A percentile compares a stretch with the other conserved stretches of the same genome.
These are phyloP conservation scores for Cryptomeria japonica DNA, from an alignment of 75 land plant species.

Conservation along the genomic window DNA sequence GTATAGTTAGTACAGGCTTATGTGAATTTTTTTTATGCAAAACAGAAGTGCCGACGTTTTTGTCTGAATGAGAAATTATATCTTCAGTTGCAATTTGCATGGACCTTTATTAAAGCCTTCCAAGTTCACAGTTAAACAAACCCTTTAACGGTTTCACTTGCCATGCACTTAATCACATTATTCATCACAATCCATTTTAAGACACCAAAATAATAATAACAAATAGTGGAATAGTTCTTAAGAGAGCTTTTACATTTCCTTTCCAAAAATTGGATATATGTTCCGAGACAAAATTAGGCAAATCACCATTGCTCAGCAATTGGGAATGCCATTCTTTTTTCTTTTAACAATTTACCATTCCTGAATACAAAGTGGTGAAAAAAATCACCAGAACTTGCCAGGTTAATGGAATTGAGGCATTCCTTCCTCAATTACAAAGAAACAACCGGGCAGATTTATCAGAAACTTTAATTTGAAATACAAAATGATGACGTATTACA, in stretches of 20 bases:
- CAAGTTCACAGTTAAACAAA: slow-evolving; percentile 18
- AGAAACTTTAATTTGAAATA: slow-evolving; percentile 5
- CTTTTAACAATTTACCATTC: background rate
- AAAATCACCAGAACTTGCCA: slow-evolving; percentile 1
- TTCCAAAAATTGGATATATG: background rate
- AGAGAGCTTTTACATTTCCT: background rate
- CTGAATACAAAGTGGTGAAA: slow-evolving; percentile 8
- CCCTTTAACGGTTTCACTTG: background rate
- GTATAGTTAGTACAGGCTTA: background rate
- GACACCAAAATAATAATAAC: background rate
- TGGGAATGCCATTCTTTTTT: slow-evolving; percentile 4
- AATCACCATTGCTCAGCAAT: background rate
- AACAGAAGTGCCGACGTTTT: too few species aligned
- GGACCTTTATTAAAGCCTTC: background rate
- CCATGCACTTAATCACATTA: background rate
- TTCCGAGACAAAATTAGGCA: slow-evolving; percentile 7
- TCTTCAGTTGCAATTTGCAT: background rate
- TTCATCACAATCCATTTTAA: background rate
- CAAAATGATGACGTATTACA: slow-evolving; percentile 9
- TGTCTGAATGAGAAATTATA: background rate
- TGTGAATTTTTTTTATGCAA: background rate
- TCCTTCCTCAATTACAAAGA: slow-evolving; percentile 5
- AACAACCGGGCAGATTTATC: background rate
- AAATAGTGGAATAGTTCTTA: background rate
- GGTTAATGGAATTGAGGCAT: background rate